Evolutionary conservation across 768 basidiomycete species (phyloP), one percentile per base, ranked within the genome.

Genomic region (Tricholomella constricta): DNA sequence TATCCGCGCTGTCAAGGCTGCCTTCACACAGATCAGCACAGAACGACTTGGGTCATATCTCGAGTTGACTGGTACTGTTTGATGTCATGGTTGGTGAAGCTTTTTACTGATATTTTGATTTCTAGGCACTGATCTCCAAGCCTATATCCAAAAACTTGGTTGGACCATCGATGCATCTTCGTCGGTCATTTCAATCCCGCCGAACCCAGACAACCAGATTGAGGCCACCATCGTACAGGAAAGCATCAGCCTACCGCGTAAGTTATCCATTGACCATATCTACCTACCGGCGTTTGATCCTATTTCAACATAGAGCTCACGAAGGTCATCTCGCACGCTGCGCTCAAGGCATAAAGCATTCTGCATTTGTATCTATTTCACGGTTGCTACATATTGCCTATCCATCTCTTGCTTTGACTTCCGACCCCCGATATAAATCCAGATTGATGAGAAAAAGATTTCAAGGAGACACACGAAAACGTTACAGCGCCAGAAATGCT

Each of bases 191-290:
- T 73, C 69, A 14, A 75, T 94, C 49, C 91, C 92, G 20, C 80
- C 85, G 38, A 94, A 93, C 68, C 86, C 88, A 12, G 91, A 94
- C 70, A 94, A 94, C 68, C 89, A 91, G 63, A 89, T 93, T 60
- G 85, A 89, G 62, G 88, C 91, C 0, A 88, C 89, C 1, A 79
- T 94, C 44, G 87, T 92, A 22, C 89, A 90, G 68, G 91, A 94
- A 70, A 82, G 78, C 60, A 86, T 94, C 63, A 87, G 85, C 66
- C 75, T 94, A 57, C 82, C 86, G 52, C 91, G 91, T 92, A 72
- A 59, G 91, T 77, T 19, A 20, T 34, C 48, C 34, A 20, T 55
- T 51, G 8, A 53, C 6, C 27, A 36, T 20, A 29, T n/a, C 6
- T 20, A n/a, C 10, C 25, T n/a, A 34, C 52, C 27, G 55, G 43